phyloP scores from a whole-genome alignment of 768 basidiomycete genomes.

The Dentipellis sp. region DNA sequence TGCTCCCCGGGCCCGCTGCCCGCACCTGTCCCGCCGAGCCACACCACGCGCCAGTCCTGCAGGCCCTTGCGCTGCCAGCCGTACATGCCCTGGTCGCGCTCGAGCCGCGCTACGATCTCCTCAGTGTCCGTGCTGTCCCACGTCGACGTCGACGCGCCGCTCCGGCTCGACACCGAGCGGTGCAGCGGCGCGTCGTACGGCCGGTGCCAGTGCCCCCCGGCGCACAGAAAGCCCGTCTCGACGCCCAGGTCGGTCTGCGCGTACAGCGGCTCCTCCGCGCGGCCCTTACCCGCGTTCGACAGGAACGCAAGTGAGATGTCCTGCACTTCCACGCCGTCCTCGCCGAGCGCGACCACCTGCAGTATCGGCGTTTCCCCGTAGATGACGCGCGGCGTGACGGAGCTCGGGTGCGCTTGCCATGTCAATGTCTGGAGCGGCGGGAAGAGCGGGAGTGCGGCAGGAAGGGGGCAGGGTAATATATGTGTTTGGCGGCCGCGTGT shows the following conservation, averaged over 20 bases:
- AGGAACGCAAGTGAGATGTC: conserved; percentile 53
- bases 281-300: conserved; percentile 36
- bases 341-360: conserved; percentile 62
- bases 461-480: conserved; percentile 58
- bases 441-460: conserved; percentile 33
- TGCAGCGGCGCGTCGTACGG: conserved; percentile 26
- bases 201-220: conserved; percentile 41
- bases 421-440: conserved; percentile 44
- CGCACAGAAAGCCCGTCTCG: conserved; percentile 46
- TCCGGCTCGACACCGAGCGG: conserved; percentile 36
- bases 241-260: conserved; percentile 61
- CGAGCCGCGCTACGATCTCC: conserved; percentile 36
- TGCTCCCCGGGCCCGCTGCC: conserved; percentile 22
- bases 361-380: conserved; percentile 34
- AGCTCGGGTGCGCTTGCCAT: conserved; percentile 53
- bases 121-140: conserved; percentile 44
- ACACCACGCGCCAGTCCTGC: conserved; percentile 75
- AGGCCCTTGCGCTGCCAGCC: conserved; percentile 69
- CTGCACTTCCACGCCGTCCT: conserved; percentile 66
- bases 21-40: conserved; percentile 56
- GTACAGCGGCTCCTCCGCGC: conserved; percentile 34
- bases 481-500: conserved; percentile 66
- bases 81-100: conserved; percentile 59
- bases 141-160: conserved; percentile 26
- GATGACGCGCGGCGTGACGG: conserved; percentile 45